Percentiles rank a stretch among this genome's conserved stretches.
Evolutionary conservation across 148 eudicot species (phyloP).

Genomic region (Silene conica): DNA sequence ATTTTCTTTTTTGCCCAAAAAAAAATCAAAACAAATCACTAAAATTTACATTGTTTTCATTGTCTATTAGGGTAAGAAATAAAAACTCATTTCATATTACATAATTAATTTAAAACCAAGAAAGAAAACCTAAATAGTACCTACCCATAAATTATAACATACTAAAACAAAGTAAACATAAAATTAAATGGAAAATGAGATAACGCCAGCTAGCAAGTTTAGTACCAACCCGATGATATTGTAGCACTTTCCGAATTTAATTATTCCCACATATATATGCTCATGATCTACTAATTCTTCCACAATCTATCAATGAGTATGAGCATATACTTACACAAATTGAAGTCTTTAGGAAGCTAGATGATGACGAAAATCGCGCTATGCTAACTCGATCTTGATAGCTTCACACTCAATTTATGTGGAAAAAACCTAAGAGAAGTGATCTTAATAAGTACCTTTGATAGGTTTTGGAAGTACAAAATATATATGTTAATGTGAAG

Average conservation of each 20-base stretch:
- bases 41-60: neutral
- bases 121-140: neutral
- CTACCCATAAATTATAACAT: neutral
- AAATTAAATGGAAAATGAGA: neutral
- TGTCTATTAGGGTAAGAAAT: neutral
- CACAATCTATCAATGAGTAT: neutral
- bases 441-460: neutral
- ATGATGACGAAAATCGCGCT: neutral
- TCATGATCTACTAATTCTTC: neutral
- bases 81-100: neutral
- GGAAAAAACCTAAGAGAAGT: neutral
- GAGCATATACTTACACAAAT: constrained; percentile 7
- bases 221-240: no score
- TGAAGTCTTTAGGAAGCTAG: neutral
- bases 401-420: neutral
- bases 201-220: no score
- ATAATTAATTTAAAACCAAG: neutral
- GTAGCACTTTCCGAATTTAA: no score
- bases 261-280: neutral
- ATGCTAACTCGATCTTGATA: neutral
- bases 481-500: neutral
- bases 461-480: neutral
- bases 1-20: no score
- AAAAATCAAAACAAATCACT: no score
- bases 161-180: neutral